These are phyloP conservation scores for Erysiphe pulchra DNA, from an alignment of 2,329 filamentous ascomycete genomes.

Conservation along the genomic window DNA sequence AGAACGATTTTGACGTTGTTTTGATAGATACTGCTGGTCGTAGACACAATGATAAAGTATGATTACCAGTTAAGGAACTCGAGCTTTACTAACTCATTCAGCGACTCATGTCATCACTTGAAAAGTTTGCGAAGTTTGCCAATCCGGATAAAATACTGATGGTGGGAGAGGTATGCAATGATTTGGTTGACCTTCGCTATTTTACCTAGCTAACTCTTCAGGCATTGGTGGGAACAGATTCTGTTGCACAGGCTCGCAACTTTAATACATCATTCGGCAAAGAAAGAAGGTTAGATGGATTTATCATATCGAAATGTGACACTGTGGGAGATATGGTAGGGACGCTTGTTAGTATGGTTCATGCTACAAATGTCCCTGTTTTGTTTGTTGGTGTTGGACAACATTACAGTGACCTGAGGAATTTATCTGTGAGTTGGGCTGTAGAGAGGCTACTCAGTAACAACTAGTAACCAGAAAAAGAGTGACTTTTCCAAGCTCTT, in stretches of 20 bases:
- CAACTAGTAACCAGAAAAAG: too few species aligned
- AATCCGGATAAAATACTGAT: constrained; percentile 96
- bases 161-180: constrained; percentile 35
- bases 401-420: constrained; percentile 41
- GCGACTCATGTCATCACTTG: constrained; percentile 81
- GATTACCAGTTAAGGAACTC: neutral
- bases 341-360: constrained; percentile 87
- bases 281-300: constrained; percentile 63
- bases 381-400: constrained; percentile 64
- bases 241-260: constrained; percentile 82
- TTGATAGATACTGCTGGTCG: constrained; percentile 91
- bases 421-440: constrained; percentile 44
- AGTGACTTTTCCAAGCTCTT: too few species aligned
- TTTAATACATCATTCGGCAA: constrained; percentile 84
- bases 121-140: constrained; percentile 93
- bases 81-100: constrained; percentile 3
- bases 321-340: constrained; percentile 89
- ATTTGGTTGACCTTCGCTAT: neutral
- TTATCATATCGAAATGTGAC: constrained; percentile 96
- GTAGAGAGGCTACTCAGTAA: constrained; percentile 34
- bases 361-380: constrained; percentile 88
- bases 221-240: constrained; percentile 86
- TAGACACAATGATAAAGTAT: constrained; percentile 62
- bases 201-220: constrained; percentile 7
- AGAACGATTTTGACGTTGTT: constrained; percentile 68